These are phyloP conservation scores for Fagus sylvatica DNA, from an alignment of 306 rosid species.

Conservation along the genomic window DNA sequence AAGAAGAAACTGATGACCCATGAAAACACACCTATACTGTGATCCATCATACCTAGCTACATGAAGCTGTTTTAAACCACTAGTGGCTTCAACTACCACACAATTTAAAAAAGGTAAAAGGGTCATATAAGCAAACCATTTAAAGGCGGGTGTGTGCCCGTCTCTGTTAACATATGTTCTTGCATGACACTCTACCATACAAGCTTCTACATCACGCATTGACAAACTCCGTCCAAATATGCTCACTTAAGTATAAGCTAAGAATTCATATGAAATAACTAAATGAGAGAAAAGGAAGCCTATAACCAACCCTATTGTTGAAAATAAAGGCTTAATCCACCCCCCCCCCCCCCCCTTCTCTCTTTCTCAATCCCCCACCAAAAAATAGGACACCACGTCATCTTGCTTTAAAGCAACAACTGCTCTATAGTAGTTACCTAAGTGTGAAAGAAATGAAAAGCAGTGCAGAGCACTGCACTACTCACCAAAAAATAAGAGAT, in stretches of 20 bases:
- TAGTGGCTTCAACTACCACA: not conserved
- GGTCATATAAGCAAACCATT: not conserved
- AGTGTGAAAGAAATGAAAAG: not conserved
- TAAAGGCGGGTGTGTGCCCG: not conserved
- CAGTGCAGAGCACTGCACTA: not conserved
- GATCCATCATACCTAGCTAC: not conserved
- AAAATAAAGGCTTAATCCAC: no score
- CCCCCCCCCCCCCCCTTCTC: no score
- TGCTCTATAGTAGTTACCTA: not conserved
- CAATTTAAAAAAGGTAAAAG: not conserved
- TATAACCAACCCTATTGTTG: no score
- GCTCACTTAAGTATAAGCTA: not conserved
- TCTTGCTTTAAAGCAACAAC: no score
- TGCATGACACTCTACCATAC: not conserved
- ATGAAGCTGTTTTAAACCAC: not conserved
- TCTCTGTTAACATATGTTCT: not conserved
- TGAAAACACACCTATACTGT: not conserved
- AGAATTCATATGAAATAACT: not conserved
- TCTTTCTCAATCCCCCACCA: no score
- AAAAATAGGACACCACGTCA: no score
- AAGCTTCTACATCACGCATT: not conserved
- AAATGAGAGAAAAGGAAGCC: not conserved
- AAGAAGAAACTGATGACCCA: not conserved
- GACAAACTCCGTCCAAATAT: not conserved
- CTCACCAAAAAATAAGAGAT: not conserved